Conservation (phyloP, 768 basidiomycete genomes). For the Pleurotus pulmonarius region DNA sequence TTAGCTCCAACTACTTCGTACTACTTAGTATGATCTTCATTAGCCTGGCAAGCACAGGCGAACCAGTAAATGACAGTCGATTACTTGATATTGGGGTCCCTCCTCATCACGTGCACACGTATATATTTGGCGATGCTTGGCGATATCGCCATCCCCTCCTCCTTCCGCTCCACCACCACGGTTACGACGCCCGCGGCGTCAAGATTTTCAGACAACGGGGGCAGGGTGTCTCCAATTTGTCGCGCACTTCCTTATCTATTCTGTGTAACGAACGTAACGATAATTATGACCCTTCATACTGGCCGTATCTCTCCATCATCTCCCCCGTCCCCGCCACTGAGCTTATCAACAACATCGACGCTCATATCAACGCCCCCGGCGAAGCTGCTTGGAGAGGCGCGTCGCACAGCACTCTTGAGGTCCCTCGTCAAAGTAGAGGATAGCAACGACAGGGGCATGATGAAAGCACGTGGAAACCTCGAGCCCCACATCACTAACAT, state of each 20-base stretch:
- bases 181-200: too few species aligned
- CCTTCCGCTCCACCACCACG: too few species aligned
- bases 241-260: conserved; percentile 6
- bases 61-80: too few species aligned
- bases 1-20: too few species aligned
- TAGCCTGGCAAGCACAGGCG: too few species aligned
- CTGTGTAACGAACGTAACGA: conserved; percentile 4
- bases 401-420: not conserved
- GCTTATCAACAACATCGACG: conserved; percentile 4
- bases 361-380: not conserved
- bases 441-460: not conserved
- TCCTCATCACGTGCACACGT: too few species aligned
- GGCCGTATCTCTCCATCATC: not conserved
- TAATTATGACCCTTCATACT: not conserved
- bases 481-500: conserved; percentile 6
- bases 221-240: not conserved
- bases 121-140: too few species aligned
- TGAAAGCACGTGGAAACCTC: conserved; percentile 7
- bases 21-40: too few species aligned
- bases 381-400: not conserved
- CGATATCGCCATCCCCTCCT: too few species aligned
- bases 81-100: too few species aligned
- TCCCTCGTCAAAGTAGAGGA: conserved; percentile 1
- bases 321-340: conserved; percentile 2
- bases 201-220: too few species aligned